These are phyloP conservation scores for Lindgomyces ingoldianus DNA, from an alignment of 495 filamentous ascomycete genomes.

Conservation along the genomic window DNA sequence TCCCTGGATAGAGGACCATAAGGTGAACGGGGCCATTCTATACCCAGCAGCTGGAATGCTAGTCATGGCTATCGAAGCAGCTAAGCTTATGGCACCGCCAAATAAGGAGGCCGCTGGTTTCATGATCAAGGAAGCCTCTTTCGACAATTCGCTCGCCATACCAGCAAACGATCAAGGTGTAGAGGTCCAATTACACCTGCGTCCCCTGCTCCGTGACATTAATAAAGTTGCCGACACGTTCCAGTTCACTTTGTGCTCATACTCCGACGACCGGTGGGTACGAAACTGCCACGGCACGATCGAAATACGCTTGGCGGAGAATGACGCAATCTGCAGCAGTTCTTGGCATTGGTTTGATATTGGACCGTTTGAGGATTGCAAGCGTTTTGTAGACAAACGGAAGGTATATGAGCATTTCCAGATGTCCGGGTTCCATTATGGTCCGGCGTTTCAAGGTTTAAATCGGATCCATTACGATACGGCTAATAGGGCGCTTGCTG, in stretches of 20 bases:
- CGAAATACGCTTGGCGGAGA: neutral
- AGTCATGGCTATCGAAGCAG: constrained; percentile 19
- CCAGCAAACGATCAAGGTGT: neutral
- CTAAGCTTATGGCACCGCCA: neutral
- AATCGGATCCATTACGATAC: constrained; percentile 12
- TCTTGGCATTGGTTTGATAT: too few relatives aligned
- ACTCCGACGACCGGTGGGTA: neutral
- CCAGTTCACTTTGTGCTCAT: neutral
- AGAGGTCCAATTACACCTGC: neutral
- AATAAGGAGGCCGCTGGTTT: neutral
- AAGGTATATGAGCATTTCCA: neutral
- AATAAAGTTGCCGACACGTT: constrained; percentile 2
- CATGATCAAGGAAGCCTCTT: neutral
- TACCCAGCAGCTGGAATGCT: constrained; percentile 24
- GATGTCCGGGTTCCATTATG: constrained; percentile 4
- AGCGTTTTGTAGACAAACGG: neutral
- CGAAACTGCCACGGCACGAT: constrained; percentile 3
- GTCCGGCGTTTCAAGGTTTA: constrained; percentile 12
- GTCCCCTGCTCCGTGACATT: neutral
- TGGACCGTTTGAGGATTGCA: neutral
- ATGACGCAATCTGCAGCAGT: too few relatives aligned
- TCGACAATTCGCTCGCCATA: constrained; percentile 2
- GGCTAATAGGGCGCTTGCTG: constrained; percentile 11
- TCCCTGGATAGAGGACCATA: constrained; percentile 23
- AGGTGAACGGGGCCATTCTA: constrained; percentile 8